Conservation (phyloP, 2,329 filamentous ascomycete species). For the Xylariales sp. region DNA sequence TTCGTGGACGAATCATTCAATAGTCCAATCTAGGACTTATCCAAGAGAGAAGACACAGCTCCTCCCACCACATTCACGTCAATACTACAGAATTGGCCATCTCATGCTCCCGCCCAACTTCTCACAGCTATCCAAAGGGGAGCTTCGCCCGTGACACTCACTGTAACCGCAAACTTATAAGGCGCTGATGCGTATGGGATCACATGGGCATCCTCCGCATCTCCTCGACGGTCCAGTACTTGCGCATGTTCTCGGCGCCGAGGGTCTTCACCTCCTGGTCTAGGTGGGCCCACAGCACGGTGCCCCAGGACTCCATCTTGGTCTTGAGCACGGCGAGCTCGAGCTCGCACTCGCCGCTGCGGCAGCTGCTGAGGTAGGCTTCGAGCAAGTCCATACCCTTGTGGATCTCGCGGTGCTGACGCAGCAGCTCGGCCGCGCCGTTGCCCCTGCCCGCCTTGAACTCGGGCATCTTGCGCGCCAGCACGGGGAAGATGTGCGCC, state of each 20-base stretch:
- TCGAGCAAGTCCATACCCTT: slow-evolving; percentile 65
- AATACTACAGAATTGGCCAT: too few relatives aligned
- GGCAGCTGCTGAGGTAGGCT: slow-evolving; percentile 60
- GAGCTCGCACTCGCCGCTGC: slow-evolving; percentile 56
- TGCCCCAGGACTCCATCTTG: slow-evolving; percentile 74
- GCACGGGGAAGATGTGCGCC: slow-evolving; percentile 70
- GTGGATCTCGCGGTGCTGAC: slow-evolving; percentile 78
- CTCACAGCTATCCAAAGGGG: too few relatives aligned
- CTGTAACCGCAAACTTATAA: too few relatives aligned
- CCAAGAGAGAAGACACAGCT: too few relatives aligned
- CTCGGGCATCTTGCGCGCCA: slow-evolving; percentile 74
- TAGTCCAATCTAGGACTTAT: too few relatives aligned
- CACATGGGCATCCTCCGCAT: slow-evolving; percentile 67
- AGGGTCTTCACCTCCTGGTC: slow-evolving; percentile 79
- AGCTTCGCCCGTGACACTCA: too few relatives aligned
- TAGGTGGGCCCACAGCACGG: slow-evolving; percentile 76
- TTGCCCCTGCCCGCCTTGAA: slow-evolving; percentile 44
- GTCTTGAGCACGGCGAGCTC: slow-evolving; percentile 56
- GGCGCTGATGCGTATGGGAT: too few relatives aligned
- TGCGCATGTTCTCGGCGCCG: slow-evolving; percentile 82
- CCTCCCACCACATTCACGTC: too few relatives aligned
- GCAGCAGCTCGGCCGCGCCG: slow-evolving; percentile 58
- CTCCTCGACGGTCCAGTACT: slow-evolving; percentile 75
- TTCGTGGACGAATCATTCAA: too few relatives aligned
- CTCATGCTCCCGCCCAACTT: too few relatives aligned